Evolutionary conservation across 345 rosid genomes (phyloP).

Genomic region (Murraya koenigii): DNA sequence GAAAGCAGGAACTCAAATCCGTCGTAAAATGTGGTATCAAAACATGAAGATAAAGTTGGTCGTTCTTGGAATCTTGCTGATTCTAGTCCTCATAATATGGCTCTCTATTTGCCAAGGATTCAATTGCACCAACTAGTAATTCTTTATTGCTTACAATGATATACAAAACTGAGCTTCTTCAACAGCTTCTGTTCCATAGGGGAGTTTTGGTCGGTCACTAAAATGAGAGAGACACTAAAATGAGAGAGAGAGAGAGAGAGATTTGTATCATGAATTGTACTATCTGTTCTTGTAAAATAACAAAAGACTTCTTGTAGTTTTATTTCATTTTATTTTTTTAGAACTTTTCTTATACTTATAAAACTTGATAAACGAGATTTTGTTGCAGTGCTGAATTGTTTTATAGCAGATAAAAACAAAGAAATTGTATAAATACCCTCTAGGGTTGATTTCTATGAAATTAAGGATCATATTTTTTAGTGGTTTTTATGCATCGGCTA

Average conservation of each 20-base stretch:
- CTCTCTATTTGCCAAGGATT: constrained; percentile 85
- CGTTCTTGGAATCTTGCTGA: constrained; percentile 70
- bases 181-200: background rate
- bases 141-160: background rate
- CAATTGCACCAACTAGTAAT: constrained; percentile 56
- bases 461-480: too few species aligned
- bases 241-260: background rate
- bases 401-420: background rate
- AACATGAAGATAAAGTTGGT: constrained; percentile 95
- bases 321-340: too few species aligned
- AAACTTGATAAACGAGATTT: background rate
- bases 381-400: background rate
- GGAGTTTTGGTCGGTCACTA: constrained; percentile 3
- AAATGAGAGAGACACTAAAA: background rate
- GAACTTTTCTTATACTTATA: background rate
- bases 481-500: too few species aligned
- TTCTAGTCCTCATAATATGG: constrained; percentile 81
- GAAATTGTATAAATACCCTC: constrained; percentile 8
- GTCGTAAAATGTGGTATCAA: constrained; percentile 90
- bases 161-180: background rate
- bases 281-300: constrained; percentile 2
- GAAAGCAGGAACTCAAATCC: constrained; percentile 67
- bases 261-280: background rate
- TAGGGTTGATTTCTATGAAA: too few species aligned
- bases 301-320: background rate